phyloP scores from a whole-genome alignment of 1,284 basidiomycete species.

The Caloboletus firmus region DNA sequence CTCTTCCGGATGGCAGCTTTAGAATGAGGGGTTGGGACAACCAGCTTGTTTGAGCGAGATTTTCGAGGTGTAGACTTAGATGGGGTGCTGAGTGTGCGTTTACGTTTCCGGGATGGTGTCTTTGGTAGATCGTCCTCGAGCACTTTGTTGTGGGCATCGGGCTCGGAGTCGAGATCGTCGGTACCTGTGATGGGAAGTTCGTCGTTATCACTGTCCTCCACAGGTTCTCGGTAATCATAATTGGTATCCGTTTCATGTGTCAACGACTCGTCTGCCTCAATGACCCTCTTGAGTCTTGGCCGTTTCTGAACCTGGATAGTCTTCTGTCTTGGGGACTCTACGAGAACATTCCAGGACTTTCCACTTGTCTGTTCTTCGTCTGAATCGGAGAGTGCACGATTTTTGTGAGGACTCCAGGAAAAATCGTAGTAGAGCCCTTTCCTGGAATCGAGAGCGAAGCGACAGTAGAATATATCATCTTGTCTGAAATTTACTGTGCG shows the following conservation, averaged over 20 bases:
- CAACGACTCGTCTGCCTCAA: constrained; percentile 22
- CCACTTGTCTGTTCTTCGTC: constrained; percentile 33
- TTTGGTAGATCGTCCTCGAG: constrained; percentile 24
- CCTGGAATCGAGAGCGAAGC: constrained; percentile 56
- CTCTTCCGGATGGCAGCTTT: constrained; percentile 55
- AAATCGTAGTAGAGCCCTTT: constrained; percentile 64
- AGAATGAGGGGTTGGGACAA: constrained; percentile 66
- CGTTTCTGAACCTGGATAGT: constrained; percentile 16
- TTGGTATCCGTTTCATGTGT: constrained; percentile 20
- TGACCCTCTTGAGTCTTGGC: constrained; percentile 19
- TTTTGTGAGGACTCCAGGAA: constrained; percentile 53
- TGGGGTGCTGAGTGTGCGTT: constrained; percentile 30
- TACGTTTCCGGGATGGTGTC: constrained; percentile 44
- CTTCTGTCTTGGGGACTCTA: constrained; percentile 12
- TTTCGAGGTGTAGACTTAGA: constrained; percentile 35
- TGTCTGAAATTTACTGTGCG: constrained; percentile 11
- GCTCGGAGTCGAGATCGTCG: constrained; percentile 8
- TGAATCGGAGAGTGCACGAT: constrained; percentile 36
- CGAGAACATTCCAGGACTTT: constrained; percentile 29
- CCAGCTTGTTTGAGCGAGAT: constrained; percentile 35
- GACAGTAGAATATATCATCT: constrained; percentile 47
- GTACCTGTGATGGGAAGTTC: constrained; percentile 11
- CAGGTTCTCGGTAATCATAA: constrained; percentile 22
- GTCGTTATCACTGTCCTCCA: constrained; percentile 10
- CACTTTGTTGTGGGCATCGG: constrained; percentile 4